Base-by-base conservation (phyloP, 495 filamentous ascomycete species). In the Coniosporium apollinis region DNA sequence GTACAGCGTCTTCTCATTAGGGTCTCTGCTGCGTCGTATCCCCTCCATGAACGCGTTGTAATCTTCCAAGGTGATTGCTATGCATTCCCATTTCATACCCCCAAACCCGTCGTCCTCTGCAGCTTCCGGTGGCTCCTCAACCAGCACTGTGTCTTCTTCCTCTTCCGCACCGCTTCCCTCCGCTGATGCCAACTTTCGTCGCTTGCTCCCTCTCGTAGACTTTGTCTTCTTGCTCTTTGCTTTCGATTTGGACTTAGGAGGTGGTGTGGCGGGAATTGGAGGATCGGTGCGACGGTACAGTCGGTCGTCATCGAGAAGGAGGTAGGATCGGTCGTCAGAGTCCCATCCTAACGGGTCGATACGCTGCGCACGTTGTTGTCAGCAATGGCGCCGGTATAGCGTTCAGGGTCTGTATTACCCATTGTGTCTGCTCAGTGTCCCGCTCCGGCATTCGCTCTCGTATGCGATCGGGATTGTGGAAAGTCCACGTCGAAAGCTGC, bases 341-440 rank as follows among this genome's bases (percentile, higher is more conserved):
- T 97, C 89, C 66, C 77, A 93, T 7, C 89, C 89, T 40, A 82
- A 70, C 15, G 86, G 79, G 45, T 96, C 86, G 38, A 97, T 82
- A 47, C 89, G 78, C 87, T 94, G 39, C 14, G 4, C 19, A 14
- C 36, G 3, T 20, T 35, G 11, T 28, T 37, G 28, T 25, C 30
- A 32, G 16, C 10, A n/a, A n/a, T n/a, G n/a, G n/a, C n/a, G n/a
- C n/a, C n/a, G n/a, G n/a, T n/a, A n/a, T n/a, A n/a, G n/a, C n/a
- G n/a, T n/a, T n/a, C n/a, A n/a, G n/a, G n/a, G n/a, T n/a, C n/a
- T n/a, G n/a, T n/a, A n/a, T 46, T 57, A 91, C 85, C 86, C 86
- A 94, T 49, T 70, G 59, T 14, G 72, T 69, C 53, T 92, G 84
- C 18, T 94, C 85, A 9, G 54, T 69, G 34, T 87, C 82, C 36